phyloP scores from a whole-genome alignment of 306 rosid genomes.

The Quercus dentata region DNA sequence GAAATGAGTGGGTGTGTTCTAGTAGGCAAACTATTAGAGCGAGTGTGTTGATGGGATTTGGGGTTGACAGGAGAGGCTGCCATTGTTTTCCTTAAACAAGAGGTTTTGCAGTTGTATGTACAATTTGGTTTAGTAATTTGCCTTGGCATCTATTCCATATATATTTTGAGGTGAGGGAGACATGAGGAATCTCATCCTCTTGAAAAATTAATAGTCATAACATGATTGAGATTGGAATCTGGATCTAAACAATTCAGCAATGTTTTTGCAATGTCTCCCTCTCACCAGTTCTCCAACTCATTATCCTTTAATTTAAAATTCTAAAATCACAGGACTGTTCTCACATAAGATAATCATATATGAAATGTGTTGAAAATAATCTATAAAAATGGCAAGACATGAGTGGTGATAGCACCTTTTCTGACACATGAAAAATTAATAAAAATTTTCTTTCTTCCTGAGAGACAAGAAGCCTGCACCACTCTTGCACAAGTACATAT shows the following conservation, averaged over 20 bases:
- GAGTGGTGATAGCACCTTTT: too few species aligned
- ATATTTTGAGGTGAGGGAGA: slow-evolving; percentile 18
- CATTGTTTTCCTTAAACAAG: neutral
- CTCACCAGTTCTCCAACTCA: slow-evolving; percentile 17
- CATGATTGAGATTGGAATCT: slow-evolving; percentile 5
- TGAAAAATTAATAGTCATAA: slow-evolving; percentile 20
- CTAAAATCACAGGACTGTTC: too few species aligned
- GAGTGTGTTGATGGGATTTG: slow-evolving; percentile 10
- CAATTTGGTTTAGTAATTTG: neutral
- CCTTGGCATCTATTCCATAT: slow-evolving; percentile 11
- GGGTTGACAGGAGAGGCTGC: slow-evolving; percentile 12
- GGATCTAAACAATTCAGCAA: slow-evolving; percentile 7
- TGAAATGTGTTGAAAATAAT: too few species aligned
- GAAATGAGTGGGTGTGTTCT: slow-evolving; percentile 17
- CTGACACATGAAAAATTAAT: too few species aligned
- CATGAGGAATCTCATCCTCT: slow-evolving; percentile 27
- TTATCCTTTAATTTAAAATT: too few species aligned
- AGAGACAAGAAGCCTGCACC: too few species aligned
- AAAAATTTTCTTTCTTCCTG: too few species aligned
- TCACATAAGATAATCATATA: too few species aligned
- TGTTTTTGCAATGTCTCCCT: slow-evolving; percentile 20
- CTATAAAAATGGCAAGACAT: too few species aligned
- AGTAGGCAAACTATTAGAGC: slow-evolving; percentile 22
- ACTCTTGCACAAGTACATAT: too few species aligned
- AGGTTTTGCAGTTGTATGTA: neutral